Conservation (phyloP, 83 land plant species). For the Picea engelmannii region DNA sequence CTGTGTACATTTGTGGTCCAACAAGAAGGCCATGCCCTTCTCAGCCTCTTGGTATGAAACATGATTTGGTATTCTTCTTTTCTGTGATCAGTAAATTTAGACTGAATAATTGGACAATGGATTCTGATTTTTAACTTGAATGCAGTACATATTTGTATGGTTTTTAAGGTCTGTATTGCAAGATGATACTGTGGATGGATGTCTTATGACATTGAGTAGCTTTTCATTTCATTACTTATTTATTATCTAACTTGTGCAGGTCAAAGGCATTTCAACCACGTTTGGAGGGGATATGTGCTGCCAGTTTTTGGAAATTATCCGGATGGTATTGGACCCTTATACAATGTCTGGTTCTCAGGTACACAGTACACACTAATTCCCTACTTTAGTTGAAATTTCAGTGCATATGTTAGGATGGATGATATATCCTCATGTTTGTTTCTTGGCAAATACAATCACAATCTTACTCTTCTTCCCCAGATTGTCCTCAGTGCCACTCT, state of each 20-base stretch:
- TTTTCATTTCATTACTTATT: not conserved
- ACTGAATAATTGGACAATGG: not conserved
- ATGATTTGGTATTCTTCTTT: not conserved
- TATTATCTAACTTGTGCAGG: constrained; percentile 43
- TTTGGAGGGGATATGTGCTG: constrained; percentile 85
- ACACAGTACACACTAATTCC: constrained; percentile 20
- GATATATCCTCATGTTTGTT: no score
- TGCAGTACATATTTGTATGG: constrained; percentile 1
- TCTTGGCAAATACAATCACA: no score
- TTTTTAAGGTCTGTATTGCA: not conserved
- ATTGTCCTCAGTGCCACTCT: not conserved
- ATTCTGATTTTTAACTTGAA: constrained; percentile 8
- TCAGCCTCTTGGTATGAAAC: constrained; percentile 72
- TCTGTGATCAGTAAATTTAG: not conserved
- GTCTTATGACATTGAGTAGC: not conserved
- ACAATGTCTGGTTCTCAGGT: constrained; percentile 67
- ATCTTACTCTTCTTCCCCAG: not conserved
- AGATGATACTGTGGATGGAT: no score
- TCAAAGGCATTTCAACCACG: constrained; percentile 78
- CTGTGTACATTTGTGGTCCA: constrained; percentile 70
- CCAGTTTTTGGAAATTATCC: constrained; percentile 91
- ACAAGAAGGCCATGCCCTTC: constrained; percentile 57
- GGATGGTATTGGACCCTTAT: constrained; percentile 82
- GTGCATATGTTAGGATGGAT: no score
- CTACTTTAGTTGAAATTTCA: not conserved